Percentiles rank a stretch among this genome's conserved stretches.
Conservation (phyloP, 768 basidiomycete species). For the Termitomyces heimii region DNA sequence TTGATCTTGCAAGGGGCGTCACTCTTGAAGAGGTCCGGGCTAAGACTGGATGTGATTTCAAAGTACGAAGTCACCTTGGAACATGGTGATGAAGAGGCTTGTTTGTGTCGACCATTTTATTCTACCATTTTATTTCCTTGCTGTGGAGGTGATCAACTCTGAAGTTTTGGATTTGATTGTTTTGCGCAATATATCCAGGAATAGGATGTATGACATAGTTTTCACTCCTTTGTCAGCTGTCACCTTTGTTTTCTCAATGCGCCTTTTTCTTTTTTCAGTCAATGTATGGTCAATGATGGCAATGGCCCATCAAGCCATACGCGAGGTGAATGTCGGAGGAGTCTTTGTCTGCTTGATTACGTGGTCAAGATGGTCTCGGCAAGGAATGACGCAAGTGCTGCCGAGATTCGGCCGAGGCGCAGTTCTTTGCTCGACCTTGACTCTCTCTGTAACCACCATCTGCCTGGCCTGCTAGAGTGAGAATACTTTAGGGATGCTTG, state of each 20-base stretch:
- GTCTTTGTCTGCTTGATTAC: constrained; percentile 1
- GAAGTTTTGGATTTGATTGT: background rate
- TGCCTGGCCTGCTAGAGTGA: background rate
- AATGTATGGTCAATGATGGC: no score
- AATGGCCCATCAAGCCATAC: no score
- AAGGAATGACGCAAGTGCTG: constrained; percentile 5
- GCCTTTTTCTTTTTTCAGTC: background rate
- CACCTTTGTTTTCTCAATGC: background rate
- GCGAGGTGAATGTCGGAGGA: no score
- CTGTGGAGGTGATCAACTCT: background rate
- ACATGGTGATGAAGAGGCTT: constrained; percentile 28
- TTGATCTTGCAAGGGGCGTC: constrained; percentile 81
- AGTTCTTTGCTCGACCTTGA: background rate
- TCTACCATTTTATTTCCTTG: background rate
- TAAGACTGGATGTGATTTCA: constrained; percentile 86
- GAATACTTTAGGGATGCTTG: constrained; percentile 20
- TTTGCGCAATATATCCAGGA: background rate
- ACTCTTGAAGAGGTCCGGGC: constrained; percentile 77
- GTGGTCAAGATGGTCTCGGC: background rate
- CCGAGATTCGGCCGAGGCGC: background rate
- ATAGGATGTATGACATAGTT: background rate
- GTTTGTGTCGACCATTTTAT: background rate
- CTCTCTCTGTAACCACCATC: background rate
- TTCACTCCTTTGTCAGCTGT: background rate
- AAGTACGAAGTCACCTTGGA: constrained; percentile 46